These are phyloP conservation scores for Vaccinium vitisidaea DNA, from an alignment of 148 eudicot genomes.

Conservation along the genomic window DNA sequence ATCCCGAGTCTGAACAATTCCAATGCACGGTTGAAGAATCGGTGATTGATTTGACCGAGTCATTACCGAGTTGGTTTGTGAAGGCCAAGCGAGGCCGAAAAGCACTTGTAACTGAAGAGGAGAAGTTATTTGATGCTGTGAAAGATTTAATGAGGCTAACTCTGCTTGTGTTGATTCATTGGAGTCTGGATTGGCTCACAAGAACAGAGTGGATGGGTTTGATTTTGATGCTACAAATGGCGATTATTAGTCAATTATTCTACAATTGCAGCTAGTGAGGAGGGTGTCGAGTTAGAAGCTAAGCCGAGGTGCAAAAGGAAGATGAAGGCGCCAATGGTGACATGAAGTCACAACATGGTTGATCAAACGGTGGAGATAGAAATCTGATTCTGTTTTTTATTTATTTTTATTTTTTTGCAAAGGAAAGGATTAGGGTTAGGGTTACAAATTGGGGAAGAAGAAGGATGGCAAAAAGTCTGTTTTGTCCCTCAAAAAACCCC, in stretches of 20 bases:
- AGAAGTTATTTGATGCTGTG: conserved; percentile 22
- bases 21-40: not conserved
- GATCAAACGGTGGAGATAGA: too few relatives aligned
- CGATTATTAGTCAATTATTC: not conserved
- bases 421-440: too few relatives aligned
- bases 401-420: too few relatives aligned
- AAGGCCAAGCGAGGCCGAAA: conserved; percentile 33
- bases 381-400: too few relatives aligned
- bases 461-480: too few relatives aligned
- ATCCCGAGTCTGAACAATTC: not conserved
- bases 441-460: too few relatives aligned
- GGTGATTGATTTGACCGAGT: not conserved
- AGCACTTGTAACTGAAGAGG: conserved; percentile 17
- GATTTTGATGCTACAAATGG: conserved; percentile 1
- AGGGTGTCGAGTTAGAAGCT: not conserved
- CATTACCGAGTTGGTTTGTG: conserved; percentile 27
- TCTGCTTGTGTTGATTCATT: conserved; percentile 10
- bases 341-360: too few relatives aligned
- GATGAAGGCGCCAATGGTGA: conserved; percentile 5
- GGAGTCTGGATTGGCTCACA: conserved; percentile 4
- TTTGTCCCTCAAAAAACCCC: too few relatives aligned
- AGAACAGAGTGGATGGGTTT: not conserved
- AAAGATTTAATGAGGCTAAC: conserved; percentile 25
- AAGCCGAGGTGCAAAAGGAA: conserved; percentile 4
- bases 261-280: not conserved